phyloP scores from a whole-genome alignment of 768 basidiomycete species.

The Boletus patriciae region DNA sequence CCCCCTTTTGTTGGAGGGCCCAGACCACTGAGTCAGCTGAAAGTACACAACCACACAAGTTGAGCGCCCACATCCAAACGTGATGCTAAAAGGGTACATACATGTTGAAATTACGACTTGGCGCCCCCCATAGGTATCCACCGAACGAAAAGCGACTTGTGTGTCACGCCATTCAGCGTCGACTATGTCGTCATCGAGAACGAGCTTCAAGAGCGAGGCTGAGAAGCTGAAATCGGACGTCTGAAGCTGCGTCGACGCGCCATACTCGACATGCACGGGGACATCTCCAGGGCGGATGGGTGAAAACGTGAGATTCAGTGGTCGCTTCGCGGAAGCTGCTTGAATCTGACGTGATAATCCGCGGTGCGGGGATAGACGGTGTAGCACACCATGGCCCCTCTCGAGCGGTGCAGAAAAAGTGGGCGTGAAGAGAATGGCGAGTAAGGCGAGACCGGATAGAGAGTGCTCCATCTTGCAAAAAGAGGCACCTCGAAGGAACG shows the following conservation, averaged over 20 bases:
- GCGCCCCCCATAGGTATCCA: background rate
- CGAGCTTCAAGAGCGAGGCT: background rate
- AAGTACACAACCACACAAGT: background rate
- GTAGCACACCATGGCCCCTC: background rate
- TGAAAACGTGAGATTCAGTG: slow-evolving; percentile 6
- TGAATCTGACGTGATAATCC: slow-evolving; percentile 6
- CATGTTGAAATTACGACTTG: slow-evolving; percentile 1
- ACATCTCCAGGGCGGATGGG: background rate
- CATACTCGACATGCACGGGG: background rate
- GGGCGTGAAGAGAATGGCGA: slow-evolving; percentile 1
- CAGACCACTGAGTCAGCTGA: background rate
- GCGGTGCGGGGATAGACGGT: background rate
- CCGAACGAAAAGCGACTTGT: background rate
- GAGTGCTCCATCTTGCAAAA: background rate
- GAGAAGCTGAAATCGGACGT: background rate
- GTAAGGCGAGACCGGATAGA: background rate
- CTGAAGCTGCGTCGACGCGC: background rate
- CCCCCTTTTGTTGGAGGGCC: background rate
- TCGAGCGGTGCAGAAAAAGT: background rate
- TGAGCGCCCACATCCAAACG: background rate
- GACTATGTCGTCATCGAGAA: background rate
- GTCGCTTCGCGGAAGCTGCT: background rate
- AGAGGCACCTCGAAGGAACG: background rate
- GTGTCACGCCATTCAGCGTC: background rate
- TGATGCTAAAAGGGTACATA: background rate